Base-by-base conservation (phyloP, 2,329 filamentous ascomycete species). In the Zarea fungicola region DNA sequence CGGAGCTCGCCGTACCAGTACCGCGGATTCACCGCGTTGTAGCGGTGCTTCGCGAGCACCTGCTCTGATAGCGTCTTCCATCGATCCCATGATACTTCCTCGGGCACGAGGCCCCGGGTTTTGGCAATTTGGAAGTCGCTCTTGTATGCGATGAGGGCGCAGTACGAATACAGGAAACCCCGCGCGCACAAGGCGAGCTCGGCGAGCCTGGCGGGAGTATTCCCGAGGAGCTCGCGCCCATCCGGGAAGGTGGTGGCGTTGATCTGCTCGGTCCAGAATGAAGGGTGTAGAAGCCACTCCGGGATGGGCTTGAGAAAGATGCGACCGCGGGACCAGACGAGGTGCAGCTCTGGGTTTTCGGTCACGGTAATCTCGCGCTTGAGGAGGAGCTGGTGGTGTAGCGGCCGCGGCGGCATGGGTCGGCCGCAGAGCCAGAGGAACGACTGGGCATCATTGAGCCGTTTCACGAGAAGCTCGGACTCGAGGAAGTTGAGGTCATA, bases 1-100 rank as follows among this genome's bases (percentile, higher is more conserved):
- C 68, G 65, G 13, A 72, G 64, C 53, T 72, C 70, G 14, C 68
- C 69, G 53, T 67, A 72, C 52, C 58, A 60, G 54, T 68, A 72
- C 14, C 70, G 61, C 23, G 59, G 59, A 48, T 66, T 64, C 41
- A 65, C 53, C 10, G 56, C 37, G 3, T 56, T 54, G 53, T 63
- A 64, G 51, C 56, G 56, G 52, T 63, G 58, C 39, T 56, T 53
- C 25, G 55, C 26, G 31, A 54, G 37, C 14, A 57, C 29, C 43
- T 65, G 60, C 6, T 42, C 44, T 4, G 52, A 50, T 28, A 69
- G 42, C 2, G 54, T 52, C 47, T 63, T 65, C 71, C 70, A 74
- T 5, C 37, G 45, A 6, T 54, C 53, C 70, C 70, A 74, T 10
- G 56, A 60, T 13, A 72, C 42, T 0, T 55, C 35, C 4, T 22